Evolutionary conservation across 2,329 filamentous ascomycete species (phyloP).

Genomic region (Beauveria brongniartii): DNA sequence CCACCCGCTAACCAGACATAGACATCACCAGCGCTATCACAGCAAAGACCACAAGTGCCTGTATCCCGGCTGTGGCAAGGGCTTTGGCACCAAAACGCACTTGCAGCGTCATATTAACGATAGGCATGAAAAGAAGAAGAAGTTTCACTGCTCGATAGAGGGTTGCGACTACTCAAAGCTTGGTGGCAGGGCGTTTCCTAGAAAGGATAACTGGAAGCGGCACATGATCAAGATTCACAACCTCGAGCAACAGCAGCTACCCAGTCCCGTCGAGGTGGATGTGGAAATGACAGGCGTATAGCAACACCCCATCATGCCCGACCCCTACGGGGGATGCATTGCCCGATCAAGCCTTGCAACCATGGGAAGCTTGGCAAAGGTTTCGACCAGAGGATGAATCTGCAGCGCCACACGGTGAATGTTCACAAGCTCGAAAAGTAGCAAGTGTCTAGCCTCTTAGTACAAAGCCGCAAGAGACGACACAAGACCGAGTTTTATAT

Average conservation of each 20-base stretch:
- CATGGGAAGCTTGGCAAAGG: too few relatives aligned
- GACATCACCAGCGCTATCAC: slow-evolving; percentile 54
- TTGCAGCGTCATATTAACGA: slow-evolving; percentile 55
- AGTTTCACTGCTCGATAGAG: slow-evolving; percentile 48
- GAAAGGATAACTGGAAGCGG: slow-evolving; percentile 56
- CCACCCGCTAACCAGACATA: slow-evolving; percentile 21
- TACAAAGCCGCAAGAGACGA: too few relatives aligned
- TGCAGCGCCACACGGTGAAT: too few relatives aligned
- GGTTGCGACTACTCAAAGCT: slow-evolving; percentile 48
- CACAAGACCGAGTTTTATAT: too few relatives aligned
- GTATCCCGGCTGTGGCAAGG: slow-evolving; percentile 44
- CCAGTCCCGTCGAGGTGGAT: slow-evolving; percentile 34
- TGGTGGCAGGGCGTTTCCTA: slow-evolving; percentile 50
- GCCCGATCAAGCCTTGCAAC: too few relatives aligned
- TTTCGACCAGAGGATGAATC: too few relatives aligned
- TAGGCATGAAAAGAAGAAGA: slow-evolving; percentile 51
- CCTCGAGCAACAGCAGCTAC: slow-evolving; percentile 30
- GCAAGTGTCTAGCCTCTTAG: too few relatives aligned
- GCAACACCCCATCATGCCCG: too few relatives aligned
- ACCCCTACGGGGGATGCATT: neutral
- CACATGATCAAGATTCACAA: slow-evolving; percentile 55
- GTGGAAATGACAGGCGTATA: slow-evolving; percentile 17
- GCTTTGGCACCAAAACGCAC: slow-evolving; percentile 55
- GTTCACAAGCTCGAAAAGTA: too few relatives aligned
- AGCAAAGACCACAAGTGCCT: slow-evolving; percentile 51